Evolutionary conservation across 306 rosid genomes (phyloP).

Genomic region (Cucumis melo): DNA sequence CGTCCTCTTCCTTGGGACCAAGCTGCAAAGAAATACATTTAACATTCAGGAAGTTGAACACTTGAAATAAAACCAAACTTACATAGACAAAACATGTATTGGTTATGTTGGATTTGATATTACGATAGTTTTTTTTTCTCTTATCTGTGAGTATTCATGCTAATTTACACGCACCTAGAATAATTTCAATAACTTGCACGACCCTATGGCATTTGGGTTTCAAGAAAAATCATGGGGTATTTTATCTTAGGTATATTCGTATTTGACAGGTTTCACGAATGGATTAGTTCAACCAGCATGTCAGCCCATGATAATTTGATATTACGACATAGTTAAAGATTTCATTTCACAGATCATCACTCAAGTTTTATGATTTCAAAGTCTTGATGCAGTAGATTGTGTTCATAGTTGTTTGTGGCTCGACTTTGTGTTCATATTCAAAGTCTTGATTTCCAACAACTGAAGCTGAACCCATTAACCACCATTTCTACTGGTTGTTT

Average conservation of each 20-base stretch:
- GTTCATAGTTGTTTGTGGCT: background rate
- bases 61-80: background rate
- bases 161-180: too few species aligned
- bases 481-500: background rate
- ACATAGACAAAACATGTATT: background rate
- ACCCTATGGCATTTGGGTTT: too few species aligned
- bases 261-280: too few species aligned
- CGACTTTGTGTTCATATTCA: background rate
- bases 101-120: background rate
- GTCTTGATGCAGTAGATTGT: background rate
- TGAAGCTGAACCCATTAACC: background rate
- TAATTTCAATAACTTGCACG: too few species aligned
- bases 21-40: constrained; percentile 37
- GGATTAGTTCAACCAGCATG: too few species aligned
- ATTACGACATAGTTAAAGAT: background rate
- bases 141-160: too few species aligned
- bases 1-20: constrained; percentile 94
- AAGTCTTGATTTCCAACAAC: background rate
- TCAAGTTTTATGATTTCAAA: background rate
- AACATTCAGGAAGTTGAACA: background rate
- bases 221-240: too few species aligned
- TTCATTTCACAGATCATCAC: background rate
- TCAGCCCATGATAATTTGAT: too few species aligned
- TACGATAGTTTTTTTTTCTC: too few species aligned
- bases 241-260: too few species aligned